phyloP scores from a whole-genome alignment of 2,329 filamentous ascomycete species.

The Aspergillus floridensis region DNA sequence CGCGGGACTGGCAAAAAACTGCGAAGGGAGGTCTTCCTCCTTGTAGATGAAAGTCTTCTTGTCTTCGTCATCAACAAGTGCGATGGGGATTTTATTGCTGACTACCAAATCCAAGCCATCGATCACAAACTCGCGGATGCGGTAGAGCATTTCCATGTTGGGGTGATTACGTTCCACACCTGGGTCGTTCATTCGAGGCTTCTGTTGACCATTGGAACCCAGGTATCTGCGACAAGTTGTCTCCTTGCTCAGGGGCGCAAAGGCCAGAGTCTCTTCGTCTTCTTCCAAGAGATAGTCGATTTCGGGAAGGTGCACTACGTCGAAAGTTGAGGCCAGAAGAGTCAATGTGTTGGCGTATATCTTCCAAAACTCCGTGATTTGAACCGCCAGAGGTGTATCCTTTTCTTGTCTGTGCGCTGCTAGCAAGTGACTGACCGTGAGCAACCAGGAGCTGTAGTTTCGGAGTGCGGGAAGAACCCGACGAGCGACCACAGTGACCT shows the following conservation, averaged over 20 bases:
- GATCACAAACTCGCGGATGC: constrained; percentile 61
- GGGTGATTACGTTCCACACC: constrained; percentile 54
- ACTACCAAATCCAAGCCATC: constrained; percentile 60
- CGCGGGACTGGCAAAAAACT: constrained; percentile 48
- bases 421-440: constrained; percentile 55
- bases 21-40: constrained; percentile 52
- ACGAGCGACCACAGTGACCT: constrained; percentile 58
- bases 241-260: constrained; percentile 57
- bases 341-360: constrained; percentile 63
- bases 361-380: constrained; percentile 63
- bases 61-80: constrained; percentile 45
- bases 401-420: constrained; percentile 50
- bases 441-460: constrained; percentile 67
- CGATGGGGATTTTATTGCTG: constrained; percentile 50
- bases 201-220: constrained; percentile 43
- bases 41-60: constrained; percentile 52
- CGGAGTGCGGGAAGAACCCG: constrained; percentile 63
- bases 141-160: constrained; percentile 65
- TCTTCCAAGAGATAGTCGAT: constrained; percentile 66
- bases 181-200: constrained; percentile 53
- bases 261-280: constrained; percentile 65
- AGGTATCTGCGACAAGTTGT: constrained; percentile 54
- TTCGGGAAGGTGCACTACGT: constrained; percentile 54
- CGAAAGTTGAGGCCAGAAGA: constrained; percentile 58
- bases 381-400: constrained; percentile 54